Percentiles rank a stretch among this genome's conserved stretches.
Conservation (phyloP, 139 green algal genomes). For the Asterochloris sp. region DNA sequence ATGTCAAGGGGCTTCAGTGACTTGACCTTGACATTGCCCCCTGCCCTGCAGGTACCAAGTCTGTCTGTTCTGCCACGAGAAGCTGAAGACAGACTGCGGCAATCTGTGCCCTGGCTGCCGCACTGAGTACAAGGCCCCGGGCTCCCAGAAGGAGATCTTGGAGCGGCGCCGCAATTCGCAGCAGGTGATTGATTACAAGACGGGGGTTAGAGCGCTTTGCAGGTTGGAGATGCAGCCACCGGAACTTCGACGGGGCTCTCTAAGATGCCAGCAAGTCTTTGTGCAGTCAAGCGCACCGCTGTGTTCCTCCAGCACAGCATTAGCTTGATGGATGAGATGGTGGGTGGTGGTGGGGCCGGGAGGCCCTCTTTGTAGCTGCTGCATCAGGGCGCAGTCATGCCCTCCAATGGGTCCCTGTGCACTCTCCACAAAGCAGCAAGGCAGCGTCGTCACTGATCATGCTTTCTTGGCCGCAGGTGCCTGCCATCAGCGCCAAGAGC, state of each 20-base stretch:
- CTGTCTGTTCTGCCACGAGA: conserved; percentile 52
- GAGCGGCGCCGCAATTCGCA: background rate
- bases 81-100: conserved; percentile 40
- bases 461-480: no score
- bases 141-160: conserved; percentile 19
- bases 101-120: conserved; percentile 41
- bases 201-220: background rate
- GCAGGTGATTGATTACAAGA: background rate
- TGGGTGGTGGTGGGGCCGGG: no score
- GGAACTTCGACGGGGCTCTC: background rate
- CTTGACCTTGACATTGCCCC: background rate
- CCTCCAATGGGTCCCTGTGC: no score
- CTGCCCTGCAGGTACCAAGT: conserved; percentile 47
- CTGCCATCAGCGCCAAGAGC: background rate
- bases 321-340: no score
- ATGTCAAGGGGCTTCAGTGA: no score
- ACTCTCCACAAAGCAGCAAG: no score
- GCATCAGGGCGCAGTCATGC: no score
- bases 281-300: no score
- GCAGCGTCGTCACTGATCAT: no score
- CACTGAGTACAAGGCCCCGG: conserved; percentile 24
- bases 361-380: no score
- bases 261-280: no score
- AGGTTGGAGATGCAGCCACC: background rate
- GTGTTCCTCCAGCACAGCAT: no score